These are phyloP conservation scores for Penicillium sp. DNA, from an alignment of 2,329 filamentous ascomycete genomes.

Conservation along the genomic window DNA sequence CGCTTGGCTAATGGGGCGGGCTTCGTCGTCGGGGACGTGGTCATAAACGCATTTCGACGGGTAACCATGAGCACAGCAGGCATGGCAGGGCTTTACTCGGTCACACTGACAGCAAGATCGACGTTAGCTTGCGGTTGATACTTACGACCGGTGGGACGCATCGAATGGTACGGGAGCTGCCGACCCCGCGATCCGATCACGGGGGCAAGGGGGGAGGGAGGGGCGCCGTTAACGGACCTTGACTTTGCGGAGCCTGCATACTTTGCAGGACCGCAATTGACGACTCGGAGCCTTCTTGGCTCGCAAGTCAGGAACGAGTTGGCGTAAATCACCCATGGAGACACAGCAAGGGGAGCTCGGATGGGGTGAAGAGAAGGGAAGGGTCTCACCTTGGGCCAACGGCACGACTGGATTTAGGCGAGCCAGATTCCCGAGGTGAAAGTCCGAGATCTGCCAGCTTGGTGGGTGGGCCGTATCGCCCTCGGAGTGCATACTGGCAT, in stretches of 20 bases:
- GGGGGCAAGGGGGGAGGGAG: neutral
- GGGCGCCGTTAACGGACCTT: constrained; percentile 28
- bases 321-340: constrained; percentile 16
- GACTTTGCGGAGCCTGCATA: constrained; percentile 39
- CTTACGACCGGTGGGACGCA: constrained; percentile 2
- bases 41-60: constrained; percentile 40
- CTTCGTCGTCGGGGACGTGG: constrained; percentile 31
- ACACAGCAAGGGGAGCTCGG: constrained; percentile 16
- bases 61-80: constrained; percentile 40
- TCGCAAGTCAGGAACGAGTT: constrained; percentile 20
- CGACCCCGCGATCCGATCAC: constrained; percentile 22
- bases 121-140: constrained; percentile 14
- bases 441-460: constrained; percentile 30
- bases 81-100: constrained; percentile 39
- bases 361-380: constrained; percentile 13
- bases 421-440: constrained; percentile 29
- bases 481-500: neutral
- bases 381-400: constrained; percentile 26
- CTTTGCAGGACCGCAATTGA: constrained; percentile 39
- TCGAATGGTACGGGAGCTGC: constrained; percentile 12
- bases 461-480: neutral
- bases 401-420: constrained; percentile 25
- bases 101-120: constrained; percentile 31
- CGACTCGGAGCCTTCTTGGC: constrained; percentile 29
- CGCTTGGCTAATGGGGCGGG: constrained; percentile 35